Conservation (phyloP, 106 monocot species). For the Ottelia alismoides region DNA sequence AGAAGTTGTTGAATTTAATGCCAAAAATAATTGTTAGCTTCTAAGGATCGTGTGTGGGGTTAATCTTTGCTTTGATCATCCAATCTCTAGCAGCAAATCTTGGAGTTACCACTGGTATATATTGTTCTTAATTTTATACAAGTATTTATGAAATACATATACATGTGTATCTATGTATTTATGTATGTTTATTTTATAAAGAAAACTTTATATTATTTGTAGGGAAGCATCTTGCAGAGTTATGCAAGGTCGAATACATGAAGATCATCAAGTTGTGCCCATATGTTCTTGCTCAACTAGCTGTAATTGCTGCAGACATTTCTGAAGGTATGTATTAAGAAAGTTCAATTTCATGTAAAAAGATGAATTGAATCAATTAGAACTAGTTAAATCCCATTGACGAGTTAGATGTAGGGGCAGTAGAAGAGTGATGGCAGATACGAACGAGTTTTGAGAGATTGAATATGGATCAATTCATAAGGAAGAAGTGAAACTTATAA, state of each 20-base stretch:
- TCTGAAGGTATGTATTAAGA: slow-evolving; percentile 19
- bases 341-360: too few relatives aligned
- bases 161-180: not conserved
- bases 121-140: too few relatives aligned
- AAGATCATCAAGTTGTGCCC: slow-evolving; percentile 7
- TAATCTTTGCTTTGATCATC: slow-evolving; percentile 59
- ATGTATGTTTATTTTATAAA: not conserved
- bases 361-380: too few relatives aligned
- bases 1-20: not conserved
- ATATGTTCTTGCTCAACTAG: slow-evolving; percentile 8
- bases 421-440: too few relatives aligned
- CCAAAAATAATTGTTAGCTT: slow-evolving; percentile 23
- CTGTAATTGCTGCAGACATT: slow-evolving; percentile 16
- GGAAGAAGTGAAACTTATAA: too few relatives aligned
- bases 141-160: too few relatives aligned
- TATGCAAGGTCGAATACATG: slow-evolving; percentile 8
- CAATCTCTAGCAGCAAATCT: slow-evolving; percentile 77
- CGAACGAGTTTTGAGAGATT: too few relatives aligned
- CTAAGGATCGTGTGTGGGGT: slow-evolving; percentile 56
- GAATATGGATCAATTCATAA: too few relatives aligned
- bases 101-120: slow-evolving; percentile 61
- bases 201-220: not conserved
- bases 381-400: too few relatives aligned
- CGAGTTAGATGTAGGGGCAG: too few relatives aligned
- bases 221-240: slow-evolving; percentile 15